Conservation (phyloP, 1,139 yeast species). For the Candida sp. region DNA sequence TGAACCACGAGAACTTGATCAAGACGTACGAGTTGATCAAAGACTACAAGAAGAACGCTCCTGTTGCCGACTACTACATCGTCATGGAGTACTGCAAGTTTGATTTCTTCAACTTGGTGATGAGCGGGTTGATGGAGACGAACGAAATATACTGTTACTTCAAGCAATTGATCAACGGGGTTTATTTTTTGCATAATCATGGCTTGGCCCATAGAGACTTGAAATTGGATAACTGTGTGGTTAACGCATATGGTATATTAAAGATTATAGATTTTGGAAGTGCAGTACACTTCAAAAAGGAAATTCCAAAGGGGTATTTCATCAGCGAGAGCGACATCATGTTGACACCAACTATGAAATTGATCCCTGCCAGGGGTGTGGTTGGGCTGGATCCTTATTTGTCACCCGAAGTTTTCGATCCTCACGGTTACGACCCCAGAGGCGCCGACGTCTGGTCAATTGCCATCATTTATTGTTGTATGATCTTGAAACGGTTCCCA, state of each 20-base stretch:
- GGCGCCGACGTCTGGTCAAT: constrained; percentile 80
- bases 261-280: constrained; percentile 82
- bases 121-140: constrained; percentile 67
- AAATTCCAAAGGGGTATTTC: constrained; percentile 27
- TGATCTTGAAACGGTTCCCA: constrained; percentile 74
- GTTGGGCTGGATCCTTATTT: constrained; percentile 85
- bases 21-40: constrained; percentile 67
- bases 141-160: constrained; percentile 70
- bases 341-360: constrained; percentile 25
- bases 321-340: constrained; percentile 27
- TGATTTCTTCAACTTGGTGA: constrained; percentile 78
- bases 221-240: constrained; percentile 81
- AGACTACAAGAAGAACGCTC: constrained; percentile 17
- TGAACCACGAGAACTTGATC: constrained; percentile 66
- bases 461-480: constrained; percentile 78
- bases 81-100: constrained; percentile 79
- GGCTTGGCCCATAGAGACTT: constrained; percentile 82
- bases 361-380: constrained; percentile 60
- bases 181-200: constrained; percentile 60
- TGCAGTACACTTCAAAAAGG: constrained; percentile 62
- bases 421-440: constrained; percentile 66
- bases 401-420: constrained; percentile 74
- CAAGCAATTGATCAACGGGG: constrained; percentile 68
- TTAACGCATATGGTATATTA: constrained; percentile 59
- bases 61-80: constrained; percentile 51